phyloP scores from a whole-genome alignment of 345 rosid species.

The Euclidium syriacum region DNA sequence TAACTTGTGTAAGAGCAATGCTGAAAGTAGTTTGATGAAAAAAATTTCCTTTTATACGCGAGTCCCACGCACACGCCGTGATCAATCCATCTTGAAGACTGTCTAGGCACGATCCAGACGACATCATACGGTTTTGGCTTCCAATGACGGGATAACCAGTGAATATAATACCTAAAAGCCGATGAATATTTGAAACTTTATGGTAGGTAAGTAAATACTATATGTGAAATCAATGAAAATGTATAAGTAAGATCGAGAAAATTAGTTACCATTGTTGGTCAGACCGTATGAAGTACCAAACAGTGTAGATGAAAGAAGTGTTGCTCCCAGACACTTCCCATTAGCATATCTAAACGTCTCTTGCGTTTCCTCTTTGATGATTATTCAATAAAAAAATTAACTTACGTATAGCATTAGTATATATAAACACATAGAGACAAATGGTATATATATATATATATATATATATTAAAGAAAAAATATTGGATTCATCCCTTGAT shows the following conservation, averaged over 20 bases:
- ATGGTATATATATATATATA: too few relatives aligned
- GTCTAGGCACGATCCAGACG: conserved; percentile 66
- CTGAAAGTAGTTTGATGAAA: conserved; percentile 49
- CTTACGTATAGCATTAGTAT: too few relatives aligned
- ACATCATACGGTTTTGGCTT: conserved; percentile 47
- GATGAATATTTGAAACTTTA: not conserved
- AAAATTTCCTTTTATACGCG: conserved; percentile 49
- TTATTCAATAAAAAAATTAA: not conserved
- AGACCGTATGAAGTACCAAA: conserved; percentile 34
- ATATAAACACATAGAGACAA: too few relatives aligned
- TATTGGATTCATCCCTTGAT: too few relatives aligned
- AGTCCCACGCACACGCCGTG: conserved; percentile 63
- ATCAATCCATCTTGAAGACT: conserved; percentile 32
- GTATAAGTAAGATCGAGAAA: not conserved
- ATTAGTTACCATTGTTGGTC: conserved; percentile 40
- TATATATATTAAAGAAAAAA: too few relatives aligned
- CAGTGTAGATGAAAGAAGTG: conserved; percentile 19
- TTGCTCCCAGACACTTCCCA: conserved; percentile 28
- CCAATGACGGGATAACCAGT: conserved; percentile 74
- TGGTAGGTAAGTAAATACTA: not conserved
- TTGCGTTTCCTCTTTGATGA: conserved; percentile 40
- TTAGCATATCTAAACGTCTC: conserved; percentile 27
- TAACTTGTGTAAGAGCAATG: conserved; percentile 30
- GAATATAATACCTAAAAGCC: too few relatives aligned
- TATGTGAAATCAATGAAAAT: not conserved